Percentiles rank a stretch among this genome's conserved stretches.
These are phyloP conservation scores for Pascua guehoae DNA, from an alignment of 1,284 basidiomycete genomes.

Conservation along the genomic window DNA sequence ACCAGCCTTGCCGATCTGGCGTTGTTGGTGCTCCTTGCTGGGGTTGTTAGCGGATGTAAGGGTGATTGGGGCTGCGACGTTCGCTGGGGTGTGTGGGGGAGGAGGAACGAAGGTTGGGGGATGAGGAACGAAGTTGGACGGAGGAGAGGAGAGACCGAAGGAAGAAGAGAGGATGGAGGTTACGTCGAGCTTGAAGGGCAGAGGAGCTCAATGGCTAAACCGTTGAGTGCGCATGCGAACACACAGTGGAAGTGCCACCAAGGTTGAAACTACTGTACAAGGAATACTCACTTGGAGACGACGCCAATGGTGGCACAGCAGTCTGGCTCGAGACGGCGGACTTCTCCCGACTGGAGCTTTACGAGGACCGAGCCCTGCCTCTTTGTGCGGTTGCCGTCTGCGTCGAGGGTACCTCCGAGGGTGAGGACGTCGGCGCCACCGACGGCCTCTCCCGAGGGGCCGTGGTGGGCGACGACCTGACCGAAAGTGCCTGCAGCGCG, in stretches of 20 bases:
- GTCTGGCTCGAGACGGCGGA: slow-evolving; percentile 75
- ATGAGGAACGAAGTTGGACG: not conserved
- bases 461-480: slow-evolving; percentile 67
- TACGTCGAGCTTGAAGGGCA: no score
- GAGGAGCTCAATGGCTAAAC: no score
- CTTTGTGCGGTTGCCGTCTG: slow-evolving; percentile 21
- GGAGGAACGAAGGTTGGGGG: no score
- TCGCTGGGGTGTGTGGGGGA: not conserved
- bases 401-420: slow-evolving; percentile 31
- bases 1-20: slow-evolving; percentile 86
- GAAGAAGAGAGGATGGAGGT: no score
- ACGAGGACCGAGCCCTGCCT: slow-evolving; percentile 58
- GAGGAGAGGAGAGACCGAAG: not conserved
- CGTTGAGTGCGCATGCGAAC: no score
- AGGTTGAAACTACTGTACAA: not conserved
- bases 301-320: slow-evolving; percentile 87
- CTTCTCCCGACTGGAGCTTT: slow-evolving; percentile 86
- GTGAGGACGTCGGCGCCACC: slow-evolving; percentile 39
- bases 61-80: no score
- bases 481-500: slow-evolving; percentile 86
- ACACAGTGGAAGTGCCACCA: no score
- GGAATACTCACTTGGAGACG: slow-evolving; percentile 68
- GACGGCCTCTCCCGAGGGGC: slow-evolving; percentile 50
- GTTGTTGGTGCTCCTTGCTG: slow-evolving; percentile 75
- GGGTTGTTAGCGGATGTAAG: not conserved